phyloP scores from a whole-genome alignment of 805 yeast species.

The Monosporozyma yasuniensis region DNA sequence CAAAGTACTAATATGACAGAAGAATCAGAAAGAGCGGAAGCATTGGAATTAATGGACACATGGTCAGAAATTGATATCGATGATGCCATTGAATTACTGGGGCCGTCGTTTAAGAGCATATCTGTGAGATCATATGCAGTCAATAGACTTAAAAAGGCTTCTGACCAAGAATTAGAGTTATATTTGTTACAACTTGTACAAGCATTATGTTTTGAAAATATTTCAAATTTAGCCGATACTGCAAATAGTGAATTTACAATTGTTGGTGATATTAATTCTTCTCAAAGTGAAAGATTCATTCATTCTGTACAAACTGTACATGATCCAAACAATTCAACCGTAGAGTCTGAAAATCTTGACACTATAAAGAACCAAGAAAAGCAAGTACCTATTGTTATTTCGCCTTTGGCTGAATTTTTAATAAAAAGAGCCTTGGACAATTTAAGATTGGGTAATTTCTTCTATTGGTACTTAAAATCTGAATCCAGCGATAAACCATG shows the following conservation, averaged over 20 bases:
- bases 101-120: slow-evolving; percentile 65
- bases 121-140: slow-evolving; percentile 83
- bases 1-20: slow-evolving; percentile 87
- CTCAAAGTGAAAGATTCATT: slow-evolving; percentile 8
- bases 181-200: slow-evolving; percentile 86
- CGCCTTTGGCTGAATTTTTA: slow-evolving; percentile 68
- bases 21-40: slow-evolving; percentile 69
- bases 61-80: slow-evolving; percentile 76
- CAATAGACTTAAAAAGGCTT: slow-evolving; percentile 66
- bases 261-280: slow-evolving; percentile 25
- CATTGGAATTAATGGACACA: slow-evolving; percentile 57
- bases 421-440: slow-evolving; percentile 62
- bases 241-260: slow-evolving; percentile 32
- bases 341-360: background rate
- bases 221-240: slow-evolving; percentile 15
- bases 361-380: slow-evolving; percentile 2
- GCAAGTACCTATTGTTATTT: slow-evolving; percentile 28
- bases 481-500: slow-evolving; percentile 64
- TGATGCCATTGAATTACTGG: slow-evolving; percentile 76
- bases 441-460: slow-evolving; percentile 62
- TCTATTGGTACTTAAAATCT: slow-evolving; percentile 88
- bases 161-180: slow-evolving; percentile 69
- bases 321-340: slow-evolving; percentile 5
- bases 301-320: slow-evolving; percentile 3
- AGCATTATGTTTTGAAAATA: slow-evolving; percentile 70